Conservation (phyloP, 2,329 filamentous ascomycete species). For the Penicillium sp. region DNA sequence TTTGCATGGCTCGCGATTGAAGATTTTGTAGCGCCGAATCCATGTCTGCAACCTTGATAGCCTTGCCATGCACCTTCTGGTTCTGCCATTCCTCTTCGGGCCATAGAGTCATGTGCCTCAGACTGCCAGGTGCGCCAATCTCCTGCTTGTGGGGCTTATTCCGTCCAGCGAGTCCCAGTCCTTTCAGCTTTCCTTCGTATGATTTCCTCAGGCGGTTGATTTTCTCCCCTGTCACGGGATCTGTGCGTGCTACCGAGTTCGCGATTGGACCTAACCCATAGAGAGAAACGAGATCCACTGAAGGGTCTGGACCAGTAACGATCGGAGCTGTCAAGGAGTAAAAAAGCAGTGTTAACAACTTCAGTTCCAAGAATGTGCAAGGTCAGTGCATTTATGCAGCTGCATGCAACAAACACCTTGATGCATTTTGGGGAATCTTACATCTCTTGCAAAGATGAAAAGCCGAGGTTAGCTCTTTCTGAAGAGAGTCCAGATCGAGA, state of each 20-base stretch:
- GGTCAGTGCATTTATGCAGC: slow-evolving; percentile 27
- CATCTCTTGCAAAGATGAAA: slow-evolving; percentile 50
- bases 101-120: slow-evolving; percentile 45
- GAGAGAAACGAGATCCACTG: slow-evolving; percentile 57
- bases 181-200: slow-evolving; percentile 51
- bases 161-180: slow-evolving; percentile 44
- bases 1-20: slow-evolving; percentile 45
- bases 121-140: slow-evolving; percentile 35
- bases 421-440: slow-evolving; percentile 46
- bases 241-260: slow-evolving; percentile 56
- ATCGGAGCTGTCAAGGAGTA: slow-evolving; percentile 41
- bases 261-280: slow-evolving; percentile 57
- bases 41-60: slow-evolving; percentile 43
- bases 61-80: slow-evolving; percentile 47
- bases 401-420: slow-evolving; percentile 29
- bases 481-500: slow-evolving; percentile 41
- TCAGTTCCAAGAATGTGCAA: slow-evolving; percentile 29
- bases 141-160: slow-evolving; percentile 49
- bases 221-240: slow-evolving; percentile 63
- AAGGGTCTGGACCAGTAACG: slow-evolving; percentile 54
- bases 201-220: slow-evolving; percentile 59
- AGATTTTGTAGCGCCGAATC: slow-evolving; percentile 41
- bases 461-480: slow-evolving; percentile 45
- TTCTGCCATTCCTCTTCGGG: slow-evolving; percentile 52
- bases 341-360: slow-evolving; percentile 43